Base-by-base conservation (phyloP, 306 rosid species). In the Prunus padus region DNA sequence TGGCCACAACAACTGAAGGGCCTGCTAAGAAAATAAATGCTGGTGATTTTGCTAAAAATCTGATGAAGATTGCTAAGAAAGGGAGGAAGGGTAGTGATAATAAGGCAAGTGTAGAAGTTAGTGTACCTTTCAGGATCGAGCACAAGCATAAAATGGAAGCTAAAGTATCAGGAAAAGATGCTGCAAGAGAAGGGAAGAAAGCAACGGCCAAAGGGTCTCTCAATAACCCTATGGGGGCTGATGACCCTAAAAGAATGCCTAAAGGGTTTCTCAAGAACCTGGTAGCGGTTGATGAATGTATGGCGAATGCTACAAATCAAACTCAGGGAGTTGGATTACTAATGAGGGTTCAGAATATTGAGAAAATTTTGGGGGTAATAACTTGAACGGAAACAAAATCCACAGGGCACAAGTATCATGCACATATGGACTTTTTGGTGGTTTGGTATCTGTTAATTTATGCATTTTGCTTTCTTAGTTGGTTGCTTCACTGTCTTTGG, bases 151-250 rank as follows among this genome's bases (percentile, higher is more conserved):
- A 71, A 19, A 40, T 55, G 59, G 57, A 13, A 46, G 22, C 72
- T 25, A 49, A 69, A 14, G 60, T 28, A 4, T 47, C 73, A 69
- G 56, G 12, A 12, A 66, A 28, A 13, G 57, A 18, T 37, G 23
- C 30, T 47, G 61, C 19, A n/a, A 71, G 31, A 56, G 44, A 23
- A 66, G 75, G 70, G 56, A 56, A 67, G 49, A 47, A 51, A 51
- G 23, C 20, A 66, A 64, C 14, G 63, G 69, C 65, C 67, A 30
- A 20, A 67, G 72, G 73, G 31, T 42, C 65, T 55, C 52, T 1
- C n/a, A 40, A 71, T 11, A 71, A 76, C 30, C 81, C 71, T 47
- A 55, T 65, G 59, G 65, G 65, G 10, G 74, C 31, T 76, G 69
- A 65, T 52, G 49, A 60, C 40, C 37, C 15, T 46, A 30, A 50